A percentile compares a stretch with the other conserved stretches of the same genome.
These are phyloP conservation scores for Purpureocillium takamizusanense DNA, from an alignment of 2,329 filamentous ascomycete species.

Conservation along the genomic window DNA sequence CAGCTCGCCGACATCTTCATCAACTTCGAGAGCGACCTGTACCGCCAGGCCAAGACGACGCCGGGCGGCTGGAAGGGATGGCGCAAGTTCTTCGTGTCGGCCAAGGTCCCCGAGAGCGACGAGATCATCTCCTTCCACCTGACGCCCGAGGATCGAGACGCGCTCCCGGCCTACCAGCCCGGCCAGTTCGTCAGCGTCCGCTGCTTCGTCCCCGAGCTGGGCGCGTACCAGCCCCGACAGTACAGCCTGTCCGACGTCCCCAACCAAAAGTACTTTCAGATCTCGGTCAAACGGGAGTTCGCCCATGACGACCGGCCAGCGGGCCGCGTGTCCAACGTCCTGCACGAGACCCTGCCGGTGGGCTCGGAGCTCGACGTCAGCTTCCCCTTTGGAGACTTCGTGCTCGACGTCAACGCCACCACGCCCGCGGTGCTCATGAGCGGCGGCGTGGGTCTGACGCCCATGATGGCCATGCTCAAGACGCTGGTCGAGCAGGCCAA, in stretches of 20 bases:
- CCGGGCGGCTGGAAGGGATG: constrained; percentile 49
- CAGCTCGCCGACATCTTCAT: constrained; percentile 62
- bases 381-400: constrained; percentile 52
- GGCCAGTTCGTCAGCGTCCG: constrained; percentile 62
- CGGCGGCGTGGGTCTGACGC: constrained; percentile 45
- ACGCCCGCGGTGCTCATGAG: constrained; percentile 45
- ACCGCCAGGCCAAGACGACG: constrained; percentile 28
- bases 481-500: constrained; percentile 30
- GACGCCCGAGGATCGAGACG: constrained; percentile 45
- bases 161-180: constrained; percentile 50
- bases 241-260: constrained; percentile 61
- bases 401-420: constrained; percentile 29
- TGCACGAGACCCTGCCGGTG: constrained; percentile 47
- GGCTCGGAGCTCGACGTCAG: constrained; percentile 53
- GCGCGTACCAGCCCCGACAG: constrained; percentile 54
- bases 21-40: constrained; percentile 49
- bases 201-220: constrained; percentile 42
- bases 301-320: constrained; percentile 37
- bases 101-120: constrained; percentile 53
- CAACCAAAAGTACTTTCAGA: constrained; percentile 49
- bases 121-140: constrained; percentile 62
- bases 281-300: constrained; percentile 53
- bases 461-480: constrained; percentile 47
- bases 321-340: constrained; percentile 56
- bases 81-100: constrained; percentile 53